Percentiles rank a stretch among this genome's conserved stretches.
phyloP scores from a whole-genome alignment of 352 stramenopile species.

The Phytopythium delawarense region DNA sequence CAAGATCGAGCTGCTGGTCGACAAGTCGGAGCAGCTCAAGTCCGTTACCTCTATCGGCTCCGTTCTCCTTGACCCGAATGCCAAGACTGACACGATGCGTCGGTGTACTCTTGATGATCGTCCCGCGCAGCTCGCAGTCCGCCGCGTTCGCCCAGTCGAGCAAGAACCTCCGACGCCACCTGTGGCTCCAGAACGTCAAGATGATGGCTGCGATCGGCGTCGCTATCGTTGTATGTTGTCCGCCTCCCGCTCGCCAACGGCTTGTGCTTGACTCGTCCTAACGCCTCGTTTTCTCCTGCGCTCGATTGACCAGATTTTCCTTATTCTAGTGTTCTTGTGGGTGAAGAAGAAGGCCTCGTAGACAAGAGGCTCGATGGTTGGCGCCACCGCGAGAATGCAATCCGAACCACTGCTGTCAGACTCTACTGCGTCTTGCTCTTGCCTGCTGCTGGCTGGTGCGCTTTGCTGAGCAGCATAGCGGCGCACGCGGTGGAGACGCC shows the following conservation, averaged over 20 bases:
- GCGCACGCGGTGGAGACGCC: conserved; percentile 29
- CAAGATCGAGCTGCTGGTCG: conserved; percentile 85
- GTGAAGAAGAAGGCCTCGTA: conserved; percentile 53
- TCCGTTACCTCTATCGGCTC: conserved; percentile 31
- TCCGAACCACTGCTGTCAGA: neutral
- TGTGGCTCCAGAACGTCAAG: conserved; percentile 88
- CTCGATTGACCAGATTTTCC: conserved; percentile 25
- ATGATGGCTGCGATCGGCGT: conserved; percentile 80
- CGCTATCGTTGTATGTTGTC: conserved; percentile 53
- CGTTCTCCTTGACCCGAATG: neutral
- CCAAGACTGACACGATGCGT: neutral
- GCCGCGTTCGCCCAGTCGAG: conserved; percentile 83
- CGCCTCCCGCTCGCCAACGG: neutral
- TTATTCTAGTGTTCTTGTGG: conserved; percentile 49
- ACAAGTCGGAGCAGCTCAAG: conserved; percentile 87
- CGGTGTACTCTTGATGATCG: neutral
- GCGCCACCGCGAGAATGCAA: conserved; percentile 3
- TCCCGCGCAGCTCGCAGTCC: conserved; percentile 57
- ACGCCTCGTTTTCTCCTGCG: neutral
- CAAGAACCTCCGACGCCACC: conserved; percentile 64
- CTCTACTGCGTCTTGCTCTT: conserved; percentile 26
- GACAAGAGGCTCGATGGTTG: conserved; percentile 7
- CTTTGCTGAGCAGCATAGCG: conserved; percentile 14
- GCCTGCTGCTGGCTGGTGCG: neutral
- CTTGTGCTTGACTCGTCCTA: neutral